Evolutionary conservation across 257 asterid genomes (phyloP).

Genomic region (Nemophila menziesii): DNA sequence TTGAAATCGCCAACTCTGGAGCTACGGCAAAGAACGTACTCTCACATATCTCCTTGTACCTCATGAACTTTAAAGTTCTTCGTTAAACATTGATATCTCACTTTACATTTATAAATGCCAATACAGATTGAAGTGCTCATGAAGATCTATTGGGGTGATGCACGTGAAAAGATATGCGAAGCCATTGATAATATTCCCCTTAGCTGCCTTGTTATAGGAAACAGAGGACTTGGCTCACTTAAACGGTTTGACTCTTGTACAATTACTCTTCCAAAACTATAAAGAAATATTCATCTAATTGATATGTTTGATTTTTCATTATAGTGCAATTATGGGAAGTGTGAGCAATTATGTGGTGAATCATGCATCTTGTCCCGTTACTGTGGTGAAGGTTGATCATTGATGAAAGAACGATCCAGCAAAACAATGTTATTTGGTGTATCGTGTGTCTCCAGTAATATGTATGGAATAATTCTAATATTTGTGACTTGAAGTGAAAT

Average conservation of each 20-base stretch:
- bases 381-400: conserved; percentile 58
- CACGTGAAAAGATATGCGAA: conserved; percentile 76
- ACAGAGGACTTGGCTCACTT: conserved; percentile 83
- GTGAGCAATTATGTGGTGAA: conserved; percentile 81
- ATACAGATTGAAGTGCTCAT: conserved; percentile 49
- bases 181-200: conserved; percentile 55
- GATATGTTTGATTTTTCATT: conserved; percentile 5
- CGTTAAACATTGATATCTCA: neutral
- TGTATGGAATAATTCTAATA: neutral
- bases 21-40: conserved; percentile 59
- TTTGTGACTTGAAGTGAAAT: neutral
- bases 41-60: neutral
- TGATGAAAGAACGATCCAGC: conserved; percentile 25
- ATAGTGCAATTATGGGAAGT: conserved; percentile 92
- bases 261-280: neutral
- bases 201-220: conserved; percentile 64
- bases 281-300: neutral
- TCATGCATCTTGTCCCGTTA: conserved; percentile 72
- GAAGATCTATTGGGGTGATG: conserved; percentile 88
- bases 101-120: neutral
- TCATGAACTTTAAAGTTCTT: neutral
- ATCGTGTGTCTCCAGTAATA: neutral
- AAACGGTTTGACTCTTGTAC: conserved; percentile 38
- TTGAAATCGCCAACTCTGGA: conserved; percentile 48
- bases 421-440: neutral